These are phyloP conservation scores for Tillandsia fasciculata DNA, from an alignment of 176 grass and related monocot genomes.

Conservation along the genomic window DNA sequence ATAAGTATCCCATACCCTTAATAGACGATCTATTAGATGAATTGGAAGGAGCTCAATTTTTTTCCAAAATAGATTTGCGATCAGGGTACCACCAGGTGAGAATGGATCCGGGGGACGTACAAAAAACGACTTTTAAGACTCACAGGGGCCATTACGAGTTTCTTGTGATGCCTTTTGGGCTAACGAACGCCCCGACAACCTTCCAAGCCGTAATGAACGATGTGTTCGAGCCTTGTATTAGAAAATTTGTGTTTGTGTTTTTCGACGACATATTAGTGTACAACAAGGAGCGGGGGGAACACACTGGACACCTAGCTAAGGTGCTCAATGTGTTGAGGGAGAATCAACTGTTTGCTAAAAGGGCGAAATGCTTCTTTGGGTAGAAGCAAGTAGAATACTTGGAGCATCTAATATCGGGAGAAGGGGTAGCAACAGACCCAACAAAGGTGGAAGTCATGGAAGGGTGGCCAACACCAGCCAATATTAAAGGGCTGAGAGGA, in stretches of 20 bases:
- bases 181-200: background rate
- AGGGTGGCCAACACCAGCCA: no score
- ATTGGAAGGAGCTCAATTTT: background rate
- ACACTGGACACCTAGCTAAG: background rate
- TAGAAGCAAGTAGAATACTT: no score
- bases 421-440: no score
- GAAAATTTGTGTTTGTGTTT: background rate
- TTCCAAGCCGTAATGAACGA: background rate
- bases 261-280: slow-evolving; percentile 9
- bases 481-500: no score
- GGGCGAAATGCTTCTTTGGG: no score
- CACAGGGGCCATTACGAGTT: no score
- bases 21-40: slow-evolving; percentile 10
- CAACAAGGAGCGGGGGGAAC: background rate
- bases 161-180: no score
- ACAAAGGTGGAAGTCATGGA: no score
- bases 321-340: background rate
- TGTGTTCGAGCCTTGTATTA: background rate
- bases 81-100: slow-evolving; percentile 7
- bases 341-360: no score
- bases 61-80: background rate
- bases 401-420: no score
- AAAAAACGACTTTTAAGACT: background rate
- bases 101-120: background rate
- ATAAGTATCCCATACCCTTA: background rate